These are phyloP conservation scores for Jamesozyma rosinii DNA, from an alignment of 805 yeast species.

Conservation along the genomic window DNA sequence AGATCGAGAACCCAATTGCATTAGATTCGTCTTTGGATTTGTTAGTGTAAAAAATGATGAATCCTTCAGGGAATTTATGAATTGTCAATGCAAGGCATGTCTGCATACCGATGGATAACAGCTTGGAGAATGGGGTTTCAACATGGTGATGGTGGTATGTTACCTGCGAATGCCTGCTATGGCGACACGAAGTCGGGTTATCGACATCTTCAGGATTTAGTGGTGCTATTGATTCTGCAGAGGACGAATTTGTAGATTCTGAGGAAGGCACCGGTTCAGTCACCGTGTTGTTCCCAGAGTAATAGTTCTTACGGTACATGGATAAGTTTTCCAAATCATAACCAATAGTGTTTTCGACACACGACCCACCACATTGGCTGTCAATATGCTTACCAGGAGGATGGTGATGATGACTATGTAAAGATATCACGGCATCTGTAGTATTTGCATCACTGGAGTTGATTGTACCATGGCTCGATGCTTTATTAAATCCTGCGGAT, in stretches of 20 bases:
- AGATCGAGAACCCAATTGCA: constrained; percentile 65
- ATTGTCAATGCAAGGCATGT: constrained; percentile 79
- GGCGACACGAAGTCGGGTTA: not conserved
- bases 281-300: constrained; percentile 7
- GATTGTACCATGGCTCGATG: not conserved
- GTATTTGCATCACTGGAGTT: not conserved
- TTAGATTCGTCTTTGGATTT: constrained; percentile 21
- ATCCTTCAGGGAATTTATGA: constrained; percentile 94
- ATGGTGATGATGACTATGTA: not conserved
- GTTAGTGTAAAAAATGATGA: constrained; percentile 70
- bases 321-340: constrained; percentile 31
- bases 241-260: not conserved
- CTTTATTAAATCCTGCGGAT: not conserved
- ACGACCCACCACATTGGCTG: constrained; percentile 12
- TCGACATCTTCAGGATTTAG: not conserved
- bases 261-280: not conserved
- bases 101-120: constrained; percentile 83
- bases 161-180: not conserved
- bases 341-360: constrained; percentile 30
- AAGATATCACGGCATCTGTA: not conserved
- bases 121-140: constrained; percentile 63
- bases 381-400: not conserved
- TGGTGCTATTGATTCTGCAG: not conserved
- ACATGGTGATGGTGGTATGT: constrained; percentile 67
- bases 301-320: constrained; percentile 26